A percentile compares a stretch with the other conserved stretches of the same genome.
These are phyloP conservation scores for Erysiphe pulchra DNA, from an alignment of 2,329 filamentous ascomycete species.

Conservation along the genomic window DNA sequence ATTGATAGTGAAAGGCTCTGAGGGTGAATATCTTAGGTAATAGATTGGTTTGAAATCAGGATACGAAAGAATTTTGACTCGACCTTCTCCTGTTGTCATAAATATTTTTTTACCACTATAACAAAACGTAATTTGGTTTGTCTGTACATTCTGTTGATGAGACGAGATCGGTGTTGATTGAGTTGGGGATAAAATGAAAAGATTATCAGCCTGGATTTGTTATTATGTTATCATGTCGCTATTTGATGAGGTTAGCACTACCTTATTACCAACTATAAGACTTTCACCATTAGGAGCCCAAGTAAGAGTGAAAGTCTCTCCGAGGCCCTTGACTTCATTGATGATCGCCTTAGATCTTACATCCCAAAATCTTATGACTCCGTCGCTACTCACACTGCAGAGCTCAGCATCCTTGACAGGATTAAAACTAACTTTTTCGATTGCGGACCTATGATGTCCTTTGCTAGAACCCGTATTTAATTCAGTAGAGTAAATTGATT, in stretches of 20 bases:
- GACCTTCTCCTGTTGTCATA: conserved; percentile 44
- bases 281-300: conserved; percentile 50
- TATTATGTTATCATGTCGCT: not conserved
- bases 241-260: conserved; percentile 11
- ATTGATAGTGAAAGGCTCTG: conserved; percentile 31
- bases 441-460: conserved; percentile 24
- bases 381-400: conserved; percentile 48
- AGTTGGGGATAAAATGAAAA: conserved; percentile 36
- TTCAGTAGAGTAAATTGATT: conserved; percentile 50
- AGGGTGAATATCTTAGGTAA: conserved; percentile 19
- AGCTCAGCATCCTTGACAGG: conserved; percentile 53
- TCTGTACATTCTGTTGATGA: conserved; percentile 35
- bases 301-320: conserved; percentile 41
- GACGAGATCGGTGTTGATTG: conserved; percentile 27
- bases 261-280: conserved; percentile 49
- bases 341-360: conserved; percentile 45
- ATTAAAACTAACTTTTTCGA: conserved; percentile 59
- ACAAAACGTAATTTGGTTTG: conserved; percentile 50
- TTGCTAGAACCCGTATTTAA: conserved; percentile 25
- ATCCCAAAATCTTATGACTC: conserved; percentile 57
- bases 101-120: conserved; percentile 48
- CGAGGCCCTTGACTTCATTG: conserved; percentile 40
- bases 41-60: conserved; percentile 32
- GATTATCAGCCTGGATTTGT: conserved; percentile 25
- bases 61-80: conserved; percentile 42